Conservation (phyloP, 176 grass and related monocot genomes). For the Zea luxurians region DNA sequence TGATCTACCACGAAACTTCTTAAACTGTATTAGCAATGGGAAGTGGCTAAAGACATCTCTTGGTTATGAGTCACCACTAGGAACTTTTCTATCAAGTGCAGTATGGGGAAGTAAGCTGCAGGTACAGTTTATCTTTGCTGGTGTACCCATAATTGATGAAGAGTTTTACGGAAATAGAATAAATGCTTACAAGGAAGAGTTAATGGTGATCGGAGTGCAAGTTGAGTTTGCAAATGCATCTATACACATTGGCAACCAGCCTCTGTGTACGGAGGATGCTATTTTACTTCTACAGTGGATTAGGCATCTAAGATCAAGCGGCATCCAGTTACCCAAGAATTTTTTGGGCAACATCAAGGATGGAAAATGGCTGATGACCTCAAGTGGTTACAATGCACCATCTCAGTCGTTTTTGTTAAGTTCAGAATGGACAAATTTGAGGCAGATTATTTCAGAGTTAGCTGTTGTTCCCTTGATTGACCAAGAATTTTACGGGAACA, state of each 20-base stretch:
- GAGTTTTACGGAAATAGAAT: slow-evolving; percentile 42
- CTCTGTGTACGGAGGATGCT: slow-evolving; percentile 15
- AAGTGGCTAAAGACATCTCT: slow-evolving; percentile 46
- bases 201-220: slow-evolving; percentile 38
- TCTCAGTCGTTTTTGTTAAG: slow-evolving; percentile 31
- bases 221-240: slow-evolving; percentile 35
- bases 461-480: slow-evolving; percentile 35
- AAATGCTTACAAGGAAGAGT: slow-evolving; percentile 28
- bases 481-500: slow-evolving; percentile 37
- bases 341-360: slow-evolving; percentile 21
- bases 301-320: slow-evolving; percentile 11
- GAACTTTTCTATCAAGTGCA: slow-evolving; percentile 31
- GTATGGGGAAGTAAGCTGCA: slow-evolving; percentile 24
- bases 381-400: slow-evolving; percentile 26
- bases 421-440: slow-evolving; percentile 16
- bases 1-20: slow-evolving; percentile 15
- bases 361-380: slow-evolving; percentile 47
- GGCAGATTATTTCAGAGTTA: slow-evolving; percentile 9
- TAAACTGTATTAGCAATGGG: slow-evolving; percentile 33
- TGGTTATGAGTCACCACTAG: slow-evolving; percentile 27
- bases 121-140: slow-evolving; percentile 18
- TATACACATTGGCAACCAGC: slow-evolving; percentile 8
- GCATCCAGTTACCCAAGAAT: background rate
- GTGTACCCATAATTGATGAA: slow-evolving; percentile 43
- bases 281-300: slow-evolving; percentile 29